These are phyloP conservation scores for Carallia pectinifolia DNA, from an alignment of 345 rosid species.

Conservation along the genomic window DNA sequence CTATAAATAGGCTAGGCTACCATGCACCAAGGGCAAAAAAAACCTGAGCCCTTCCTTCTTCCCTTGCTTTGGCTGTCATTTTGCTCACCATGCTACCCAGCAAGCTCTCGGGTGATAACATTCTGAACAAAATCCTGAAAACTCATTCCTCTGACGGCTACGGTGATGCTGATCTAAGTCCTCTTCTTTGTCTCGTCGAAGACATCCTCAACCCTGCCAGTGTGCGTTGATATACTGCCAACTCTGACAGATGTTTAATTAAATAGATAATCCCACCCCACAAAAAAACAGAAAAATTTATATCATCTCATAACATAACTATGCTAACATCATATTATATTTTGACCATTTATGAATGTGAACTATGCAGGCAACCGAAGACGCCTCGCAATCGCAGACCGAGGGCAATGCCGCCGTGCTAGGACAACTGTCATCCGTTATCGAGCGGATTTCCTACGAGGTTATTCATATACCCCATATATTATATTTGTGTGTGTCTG, in stretches of 20 bases:
- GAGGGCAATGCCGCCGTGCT: no score
- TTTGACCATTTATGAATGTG: no score
- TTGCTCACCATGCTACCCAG: slow-evolving; percentile 27
- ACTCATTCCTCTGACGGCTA: slow-evolving; percentile 71
- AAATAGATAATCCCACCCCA: no score
- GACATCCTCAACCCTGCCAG: slow-evolving; percentile 63
- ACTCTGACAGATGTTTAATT: no score
- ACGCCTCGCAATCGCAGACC: no score
- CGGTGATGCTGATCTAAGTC: slow-evolving; percentile 52
- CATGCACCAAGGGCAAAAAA: neutral
- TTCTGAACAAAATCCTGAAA: slow-evolving; percentile 49
- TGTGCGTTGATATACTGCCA: neutral
- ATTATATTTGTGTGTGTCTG: neutral
- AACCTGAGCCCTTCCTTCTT: slow-evolving; percentile 11
- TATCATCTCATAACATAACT: no score
- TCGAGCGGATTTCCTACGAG: neutral
- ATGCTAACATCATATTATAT: no score
- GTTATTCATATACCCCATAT: neutral
- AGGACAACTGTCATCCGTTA: neutral
- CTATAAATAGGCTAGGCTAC: slow-evolving; percentile 34
- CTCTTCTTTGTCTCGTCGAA: slow-evolving; percentile 57
- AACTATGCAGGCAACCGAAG: no score
- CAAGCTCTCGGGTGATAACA: slow-evolving; percentile 60
- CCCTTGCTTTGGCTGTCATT: neutral
- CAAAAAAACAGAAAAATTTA: no score